Evolutionary conservation across 208 protist genomes (phyloP).

Genomic region (Acanthamoeba royreba): DNA sequence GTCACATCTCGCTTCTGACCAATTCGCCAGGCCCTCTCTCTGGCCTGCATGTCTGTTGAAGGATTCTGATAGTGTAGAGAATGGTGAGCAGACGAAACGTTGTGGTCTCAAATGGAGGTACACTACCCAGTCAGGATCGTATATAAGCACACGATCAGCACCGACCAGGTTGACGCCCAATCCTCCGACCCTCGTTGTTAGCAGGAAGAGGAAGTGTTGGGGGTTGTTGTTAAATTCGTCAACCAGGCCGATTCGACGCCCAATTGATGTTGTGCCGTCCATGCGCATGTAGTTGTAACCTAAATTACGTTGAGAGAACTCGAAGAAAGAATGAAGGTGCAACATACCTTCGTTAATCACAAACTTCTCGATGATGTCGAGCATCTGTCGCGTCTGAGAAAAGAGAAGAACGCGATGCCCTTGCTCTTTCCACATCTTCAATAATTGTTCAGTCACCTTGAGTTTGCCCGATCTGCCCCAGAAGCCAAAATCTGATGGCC

Average conservation of each 20-base stretch:
- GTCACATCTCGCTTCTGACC: conserved; percentile 94
- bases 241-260: conserved; percentile 87
- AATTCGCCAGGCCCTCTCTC: conserved; percentile 94
- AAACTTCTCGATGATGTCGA: conserved; percentile 95
- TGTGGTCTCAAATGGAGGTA: no score
- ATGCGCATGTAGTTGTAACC: conserved; percentile 90
- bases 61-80: conserved; percentile 70
- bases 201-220: conserved; percentile 91
- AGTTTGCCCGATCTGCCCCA: conserved; percentile 89
- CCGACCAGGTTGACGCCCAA: conserved; percentile 97
- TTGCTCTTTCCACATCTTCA: conserved; percentile 89
- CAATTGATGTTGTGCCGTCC: conserved; percentile 91
- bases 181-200: conserved; percentile 93
- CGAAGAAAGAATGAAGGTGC: no score
- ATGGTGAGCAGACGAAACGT: no score
- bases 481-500: conserved; percentile 52
- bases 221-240: conserved; percentile 93
- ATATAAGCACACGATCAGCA: conserved; percentile 96
- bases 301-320: no score
- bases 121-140: conserved; percentile 97
- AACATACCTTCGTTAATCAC: conserved; percentile 72
- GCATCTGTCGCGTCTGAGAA: conserved; percentile 95
- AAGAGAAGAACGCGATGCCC: conserved; percentile 94
- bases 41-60: conserved; percentile 80
- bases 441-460: conserved; percentile 86